Base-by-base conservation (phyloP, 164 flowering plant species). In the Magnolia sinica region DNA sequence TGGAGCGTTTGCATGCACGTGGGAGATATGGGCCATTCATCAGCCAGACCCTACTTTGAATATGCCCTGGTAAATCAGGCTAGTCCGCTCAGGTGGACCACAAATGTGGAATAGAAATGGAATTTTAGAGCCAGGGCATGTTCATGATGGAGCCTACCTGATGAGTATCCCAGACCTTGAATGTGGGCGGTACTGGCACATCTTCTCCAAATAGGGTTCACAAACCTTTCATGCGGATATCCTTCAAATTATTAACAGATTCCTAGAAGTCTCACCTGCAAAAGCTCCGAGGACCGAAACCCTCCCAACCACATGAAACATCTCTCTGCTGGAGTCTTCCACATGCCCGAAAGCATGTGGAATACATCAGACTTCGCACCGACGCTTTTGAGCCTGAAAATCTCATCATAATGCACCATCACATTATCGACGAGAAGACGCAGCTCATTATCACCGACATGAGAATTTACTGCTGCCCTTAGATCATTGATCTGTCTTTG, bases 231-330 rank as follows among this genome's bases (percentile, higher is more conserved):
- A 37, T 37, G 45, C 45, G 0, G 45, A 37, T 37, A 55, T 10
- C 61, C 55, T 70, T 70, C 52, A 70, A 4, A 70, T 49, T n/a
- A 7, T 45, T 70, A 49, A n/a, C 18, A 68, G 3, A 68, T 14
- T 6, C 71, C 49, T 24, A 50, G 51, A 68, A 72, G 73, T 68
- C 27, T 81, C 51, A 95, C 98, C 95, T 90, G 92, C 76, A 93
- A 92, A 75, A 93, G 83, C 76, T 95, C 97, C 9, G 98, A 91
- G 51, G 95, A 88, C 4, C 97, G 90, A 81, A 93, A 95, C 49
- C 97, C 98, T 7, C 98, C 98, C 72, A 95, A 79, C 98, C 98
- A 95, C 92, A 95, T 91, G 85, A 93, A 92, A 81, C 88, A 93
- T 78, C 98, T 83, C 82, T 95, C 98, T 0, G 86, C 95, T 31